A percentile compares a stretch with the other conserved stretches of the same genome.
Evolutionary conservation across 495 filamentous ascomycete genomes (phyloP).

Genomic region (Lasiosphaeriaceae sp.): DNA sequence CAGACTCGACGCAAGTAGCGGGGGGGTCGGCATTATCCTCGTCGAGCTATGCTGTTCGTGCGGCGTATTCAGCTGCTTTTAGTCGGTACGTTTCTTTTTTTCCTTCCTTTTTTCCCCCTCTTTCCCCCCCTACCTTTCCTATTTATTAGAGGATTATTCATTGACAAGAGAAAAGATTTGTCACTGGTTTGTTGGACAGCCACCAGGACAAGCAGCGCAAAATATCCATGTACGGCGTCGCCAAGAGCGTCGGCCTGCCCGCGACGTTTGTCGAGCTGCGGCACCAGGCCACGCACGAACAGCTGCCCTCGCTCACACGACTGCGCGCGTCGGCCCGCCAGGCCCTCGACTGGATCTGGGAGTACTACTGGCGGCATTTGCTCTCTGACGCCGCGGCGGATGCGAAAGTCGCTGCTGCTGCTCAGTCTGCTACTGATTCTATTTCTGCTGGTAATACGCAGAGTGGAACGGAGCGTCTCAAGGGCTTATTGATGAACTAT

Average conservation of each 20-base stretch:
- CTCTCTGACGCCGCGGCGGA: constrained; percentile 1
- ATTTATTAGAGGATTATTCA: neutral
- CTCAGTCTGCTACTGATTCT: neutral
- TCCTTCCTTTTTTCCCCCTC: neutral
- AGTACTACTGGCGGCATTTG: constrained; percentile 71
- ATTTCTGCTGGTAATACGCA: neutral
- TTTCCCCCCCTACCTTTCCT: neutral
- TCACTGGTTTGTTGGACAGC: constrained; percentile 80
- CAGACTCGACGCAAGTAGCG: neutral
- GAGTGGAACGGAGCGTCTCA: constrained; percentile 1
- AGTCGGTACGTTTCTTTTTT: constrained; percentile 34
- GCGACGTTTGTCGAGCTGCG: constrained; percentile 84
- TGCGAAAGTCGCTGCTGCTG: too few species aligned
- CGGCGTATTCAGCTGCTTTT: constrained; percentile 47
- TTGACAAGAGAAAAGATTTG: constrained; percentile 57
- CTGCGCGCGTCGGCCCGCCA: constrained; percentile 61
- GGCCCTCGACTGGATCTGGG: constrained; percentile 82
- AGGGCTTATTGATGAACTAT: constrained; percentile 21
- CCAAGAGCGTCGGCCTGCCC: constrained; percentile 70
- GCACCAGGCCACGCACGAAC: constrained; percentile 86
- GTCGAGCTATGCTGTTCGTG: constrained; percentile 37
- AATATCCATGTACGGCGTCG: constrained; percentile 78
- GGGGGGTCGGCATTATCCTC: constrained; percentile 5
- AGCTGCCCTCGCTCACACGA: constrained; percentile 68
- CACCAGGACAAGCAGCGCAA: constrained; percentile 65